Percentiles rank a stretch among this genome's conserved stretches.
phyloP scores from a whole-genome alignment of 169 alveolate genomes.

The Blepharisma undulans region DNA sequence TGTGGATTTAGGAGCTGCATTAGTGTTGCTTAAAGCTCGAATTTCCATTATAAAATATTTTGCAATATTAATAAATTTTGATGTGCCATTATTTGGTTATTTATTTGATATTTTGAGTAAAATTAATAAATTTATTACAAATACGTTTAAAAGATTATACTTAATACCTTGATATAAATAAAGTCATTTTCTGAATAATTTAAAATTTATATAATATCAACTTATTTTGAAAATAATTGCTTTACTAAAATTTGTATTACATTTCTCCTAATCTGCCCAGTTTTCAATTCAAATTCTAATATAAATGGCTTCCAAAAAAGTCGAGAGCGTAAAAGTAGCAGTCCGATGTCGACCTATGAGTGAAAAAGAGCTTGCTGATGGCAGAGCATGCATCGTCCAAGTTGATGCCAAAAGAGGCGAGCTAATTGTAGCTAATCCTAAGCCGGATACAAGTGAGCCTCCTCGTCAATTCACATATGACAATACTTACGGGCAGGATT shows the following conservation, averaged over 20 bases:
- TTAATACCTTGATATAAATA: too few relatives aligned
- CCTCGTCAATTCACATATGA: slow-evolving; percentile 60
- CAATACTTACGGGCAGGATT: slow-evolving; percentile 50
- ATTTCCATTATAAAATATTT: not conserved
- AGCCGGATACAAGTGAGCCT: slow-evolving; percentile 46
- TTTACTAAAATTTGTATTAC: too few relatives aligned
- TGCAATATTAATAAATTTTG: not conserved
- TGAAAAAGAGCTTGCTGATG: slow-evolving; percentile 68
- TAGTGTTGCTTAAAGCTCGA: not conserved
- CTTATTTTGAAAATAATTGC: too few relatives aligned
- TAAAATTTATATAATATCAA: too few relatives aligned
- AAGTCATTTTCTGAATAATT: too few relatives aligned
- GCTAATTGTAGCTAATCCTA: slow-evolving; percentile 51
- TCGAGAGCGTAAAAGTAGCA: slow-evolving; percentile 73
- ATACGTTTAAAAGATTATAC: too few relatives aligned
- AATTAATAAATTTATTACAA: not conserved
- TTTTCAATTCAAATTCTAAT: not conserved
- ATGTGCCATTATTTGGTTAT: not conserved
- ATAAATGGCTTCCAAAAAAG: not conserved
- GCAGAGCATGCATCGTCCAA: slow-evolving; percentile 65
- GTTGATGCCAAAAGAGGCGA: slow-evolving; percentile 65
- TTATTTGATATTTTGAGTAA: too few relatives aligned
- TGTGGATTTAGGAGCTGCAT: not conserved
- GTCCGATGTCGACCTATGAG: slow-evolving; percentile 86
- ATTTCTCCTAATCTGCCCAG: not conserved